phyloP scores from a whole-genome alignment of 129 eudicot genomes.

The Flaveria trinervia region DNA sequence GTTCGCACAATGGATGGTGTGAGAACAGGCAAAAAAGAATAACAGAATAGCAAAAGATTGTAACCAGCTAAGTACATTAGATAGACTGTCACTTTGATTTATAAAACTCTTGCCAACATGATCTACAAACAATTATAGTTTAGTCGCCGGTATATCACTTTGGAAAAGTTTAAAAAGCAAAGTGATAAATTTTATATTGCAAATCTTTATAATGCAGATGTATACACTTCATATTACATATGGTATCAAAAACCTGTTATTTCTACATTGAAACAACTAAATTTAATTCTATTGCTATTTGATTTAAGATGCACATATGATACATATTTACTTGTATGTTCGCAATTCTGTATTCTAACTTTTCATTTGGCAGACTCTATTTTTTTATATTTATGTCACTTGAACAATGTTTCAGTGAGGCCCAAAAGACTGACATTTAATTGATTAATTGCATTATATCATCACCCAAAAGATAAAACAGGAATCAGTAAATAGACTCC shows the following conservation, averaged over 20 bases:
- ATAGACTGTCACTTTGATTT: background rate
- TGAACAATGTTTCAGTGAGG: background rate
- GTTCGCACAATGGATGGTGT: conserved; percentile 9
- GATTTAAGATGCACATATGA: background rate
- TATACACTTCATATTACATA: background rate
- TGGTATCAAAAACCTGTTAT: background rate
- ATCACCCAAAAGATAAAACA: background rate
- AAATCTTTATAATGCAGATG: background rate
- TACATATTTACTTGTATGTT: background rate
- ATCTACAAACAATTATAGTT: background rate
- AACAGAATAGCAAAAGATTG: background rate
- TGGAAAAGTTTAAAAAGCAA: background rate
- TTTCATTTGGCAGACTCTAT: conserved; percentile 7
- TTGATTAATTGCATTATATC: background rate
- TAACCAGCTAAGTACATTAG: conserved; percentile 7
- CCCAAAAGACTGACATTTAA: background rate
- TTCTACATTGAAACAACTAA: background rate
- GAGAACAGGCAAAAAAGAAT: conserved; percentile 7
- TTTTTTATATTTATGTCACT: background rate
- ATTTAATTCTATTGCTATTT: background rate
- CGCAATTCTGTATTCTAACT: background rate
- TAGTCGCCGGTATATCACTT: background rate
- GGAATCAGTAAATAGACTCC: background rate
- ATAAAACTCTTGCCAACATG: background rate
- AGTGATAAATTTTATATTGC: background rate